Percentiles rank a stretch among this genome's conserved stretches.
Conservation (phyloP, 768 basidiomycete species). For the Hydnum rufescens region DNA sequence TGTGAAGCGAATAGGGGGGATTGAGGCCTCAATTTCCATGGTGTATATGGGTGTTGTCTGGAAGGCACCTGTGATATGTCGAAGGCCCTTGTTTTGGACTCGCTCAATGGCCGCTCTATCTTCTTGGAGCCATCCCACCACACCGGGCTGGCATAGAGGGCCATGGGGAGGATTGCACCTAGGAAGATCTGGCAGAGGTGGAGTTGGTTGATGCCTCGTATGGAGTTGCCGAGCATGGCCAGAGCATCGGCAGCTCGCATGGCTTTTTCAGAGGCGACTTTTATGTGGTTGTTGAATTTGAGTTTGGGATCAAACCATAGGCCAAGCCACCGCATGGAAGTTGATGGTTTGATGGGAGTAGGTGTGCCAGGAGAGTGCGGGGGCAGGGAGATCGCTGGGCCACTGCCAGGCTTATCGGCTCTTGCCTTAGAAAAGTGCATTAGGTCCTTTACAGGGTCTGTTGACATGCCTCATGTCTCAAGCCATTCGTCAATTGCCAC, state of each 20-base stretch:
- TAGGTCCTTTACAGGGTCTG: no score
- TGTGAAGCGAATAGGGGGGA: conserved; percentile 18
- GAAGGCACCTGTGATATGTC: conserved; percentile 20
- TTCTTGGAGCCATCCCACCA: conserved; percentile 17
- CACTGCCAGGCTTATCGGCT: no score
- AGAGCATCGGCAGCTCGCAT: conserved; percentile 14
- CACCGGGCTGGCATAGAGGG: conserved; percentile 19
- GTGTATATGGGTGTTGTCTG: conserved; percentile 17
- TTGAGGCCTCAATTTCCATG: no score
- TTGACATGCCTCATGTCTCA: no score
- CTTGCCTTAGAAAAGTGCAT: no score
- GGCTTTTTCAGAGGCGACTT: conserved; percentile 14
- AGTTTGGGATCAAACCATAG: conserved; percentile 20
- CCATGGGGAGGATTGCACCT: conserved; percentile 17
- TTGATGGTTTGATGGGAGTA: no score
- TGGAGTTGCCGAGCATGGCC: conserved; percentile 19
- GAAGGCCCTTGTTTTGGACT: conserved; percentile 17
- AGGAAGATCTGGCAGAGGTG: conserved; percentile 17
- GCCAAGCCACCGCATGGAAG: conserved; percentile 17
- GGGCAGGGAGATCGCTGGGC: no score
- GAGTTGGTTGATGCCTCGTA: conserved; percentile 17
- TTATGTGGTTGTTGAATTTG: conserved; percentile 18
- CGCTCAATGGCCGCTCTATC: conserved; percentile 14
- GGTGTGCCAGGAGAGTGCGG: no score
- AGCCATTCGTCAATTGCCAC: no score